These are phyloP conservation scores for Pugionium cornutum DNA, from an alignment of 345 rosid species.

Conservation along the genomic window DNA sequence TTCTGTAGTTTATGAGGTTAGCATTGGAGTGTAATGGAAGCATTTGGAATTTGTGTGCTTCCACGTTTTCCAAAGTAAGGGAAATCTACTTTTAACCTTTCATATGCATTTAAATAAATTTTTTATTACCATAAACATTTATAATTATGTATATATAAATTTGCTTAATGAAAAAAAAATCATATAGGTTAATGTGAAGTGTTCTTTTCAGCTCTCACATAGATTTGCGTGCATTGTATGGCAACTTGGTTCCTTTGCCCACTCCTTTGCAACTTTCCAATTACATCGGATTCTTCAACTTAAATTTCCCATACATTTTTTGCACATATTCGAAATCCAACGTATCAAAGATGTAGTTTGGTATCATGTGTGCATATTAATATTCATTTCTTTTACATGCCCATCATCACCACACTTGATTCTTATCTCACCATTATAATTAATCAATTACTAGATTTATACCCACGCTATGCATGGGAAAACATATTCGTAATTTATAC, in stretches of 20 bases:
- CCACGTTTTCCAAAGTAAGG: too few relatives aligned
- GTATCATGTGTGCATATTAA: not conserved
- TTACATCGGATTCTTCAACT: constrained; percentile 26
- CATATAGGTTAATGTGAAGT: constrained; percentile 26
- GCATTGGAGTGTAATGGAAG: constrained; percentile 29
- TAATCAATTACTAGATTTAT: not conserved
- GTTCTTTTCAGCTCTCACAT: constrained; percentile 29
- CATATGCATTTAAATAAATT: not conserved
- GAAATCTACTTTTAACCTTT: too few relatives aligned
- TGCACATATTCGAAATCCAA: constrained; percentile 2
- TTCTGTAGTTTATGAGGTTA: not conserved
- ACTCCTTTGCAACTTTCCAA: constrained; percentile 21
- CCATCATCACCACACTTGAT: not conserved
- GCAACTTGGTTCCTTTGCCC: constrained; percentile 40
- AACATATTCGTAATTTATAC: too few relatives aligned
- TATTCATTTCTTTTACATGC: not conserved
- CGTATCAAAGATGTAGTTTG: not conserved
- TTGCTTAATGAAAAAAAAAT: constrained; percentile 22
- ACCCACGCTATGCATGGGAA: too few relatives aligned
- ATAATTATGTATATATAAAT: not conserved
- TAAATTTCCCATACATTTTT: constrained; percentile 31
- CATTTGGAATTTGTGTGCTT: constrained; percentile 23
- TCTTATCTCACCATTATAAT: not conserved
- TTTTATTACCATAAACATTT: not conserved
- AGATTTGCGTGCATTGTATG: constrained; percentile 40